Base-by-base conservation (phyloP, 2,329 filamentous ascomycete genomes). In the Periglandula ipomoeae region DNA sequence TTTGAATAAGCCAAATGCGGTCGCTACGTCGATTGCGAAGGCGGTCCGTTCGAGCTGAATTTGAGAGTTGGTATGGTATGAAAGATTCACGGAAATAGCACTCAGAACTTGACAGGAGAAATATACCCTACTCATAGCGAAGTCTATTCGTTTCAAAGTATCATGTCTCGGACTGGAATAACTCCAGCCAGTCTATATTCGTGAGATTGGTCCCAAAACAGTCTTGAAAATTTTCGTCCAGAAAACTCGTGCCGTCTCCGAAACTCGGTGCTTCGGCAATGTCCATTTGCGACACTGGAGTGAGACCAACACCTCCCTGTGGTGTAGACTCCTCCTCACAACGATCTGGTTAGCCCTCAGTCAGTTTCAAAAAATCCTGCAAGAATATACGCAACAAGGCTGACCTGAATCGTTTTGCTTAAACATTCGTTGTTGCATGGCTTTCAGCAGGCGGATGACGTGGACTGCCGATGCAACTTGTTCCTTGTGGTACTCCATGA, bases 381-480 rank as follows among this genome's bases (percentile, higher is more conserved):
- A n/a, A n/a, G n/a, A n/a, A n/a, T n/a, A n/a, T n/a, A n/a, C n/a
- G n/a, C n/a, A n/a, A n/a, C n/a, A n/a, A 17, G 22, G 15, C 46
- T 11, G 7, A 47, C 46, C 46, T 6, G 39, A 20, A 5, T 43
- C 13, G 9, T 42, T 24, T 22, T 20, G 22, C 17, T 47, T 47
- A 8, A 47, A 47, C 22, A 42, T 47, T 7, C 46, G 46, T 20
- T 47, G 46, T 17, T 47, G 46, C 30, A 42, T 38, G 10, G 39
- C 30, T 22, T 24, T 34, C 3, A 47, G 39, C 34, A 40, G 40
- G 13, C 39, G 39, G 4, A 34, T 43, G 2, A 43, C 46, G 4
- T 47, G 46, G 27, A n/a, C 23, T 17, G 46, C 46, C 4, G 46
- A 47, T 10, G 26, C 9, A 17, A 47, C 39, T 11, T 37, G 46